These are phyloP conservation scores for Termitomyces sp. DNA, from an alignment of 768 basidiomycete species.

Conservation along the genomic window DNA sequence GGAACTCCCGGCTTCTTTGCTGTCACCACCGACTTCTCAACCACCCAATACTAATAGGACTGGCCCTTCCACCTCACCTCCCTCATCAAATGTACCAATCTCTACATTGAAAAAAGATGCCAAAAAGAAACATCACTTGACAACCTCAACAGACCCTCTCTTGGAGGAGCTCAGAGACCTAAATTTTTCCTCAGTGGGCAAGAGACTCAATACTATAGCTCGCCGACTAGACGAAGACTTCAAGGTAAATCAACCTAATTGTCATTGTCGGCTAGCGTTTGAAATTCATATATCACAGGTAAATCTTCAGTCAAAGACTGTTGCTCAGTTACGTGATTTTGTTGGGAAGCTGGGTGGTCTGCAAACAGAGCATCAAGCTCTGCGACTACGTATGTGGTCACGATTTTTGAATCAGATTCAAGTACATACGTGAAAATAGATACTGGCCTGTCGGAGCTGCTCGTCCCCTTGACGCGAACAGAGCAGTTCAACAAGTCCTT, in stretches of 20 bases:
- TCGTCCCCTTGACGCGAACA: constrained; percentile 79
- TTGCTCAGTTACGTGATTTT: constrained; percentile 88
- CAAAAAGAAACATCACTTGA: constrained; percentile 86
- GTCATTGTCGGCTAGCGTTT: background rate
- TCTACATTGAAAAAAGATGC: constrained; percentile 64
- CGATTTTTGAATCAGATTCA: background rate
- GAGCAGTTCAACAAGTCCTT: constrained; percentile 88
- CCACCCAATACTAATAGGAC: constrained; percentile 34
- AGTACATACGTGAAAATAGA: constrained; percentile 40
- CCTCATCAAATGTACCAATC: constrained; percentile 35
- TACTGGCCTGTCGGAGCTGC: constrained; percentile 88
- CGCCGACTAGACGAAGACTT: constrained; percentile 88
- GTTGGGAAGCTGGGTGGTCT: constrained; percentile 92
- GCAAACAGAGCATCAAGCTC: constrained; percentile 85
- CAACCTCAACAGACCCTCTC: constrained; percentile 73
- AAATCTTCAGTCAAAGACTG: constrained; percentile 83
- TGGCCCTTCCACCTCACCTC: constrained; percentile 29
- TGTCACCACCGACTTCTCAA: constrained; percentile 50
- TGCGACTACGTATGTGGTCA: constrained; percentile 73
- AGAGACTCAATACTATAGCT: constrained; percentile 74
- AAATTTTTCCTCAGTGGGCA: constrained; percentile 89
- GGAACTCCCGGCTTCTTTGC: constrained; percentile 69
- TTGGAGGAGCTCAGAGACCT: constrained; percentile 81
- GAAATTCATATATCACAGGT: constrained; percentile 38
- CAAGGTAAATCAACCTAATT: constrained; percentile 45